phyloP scores from a whole-genome alignment of 225 moss, liverwort and hornwort species.

The Thuidium tamariscinum region DNA sequence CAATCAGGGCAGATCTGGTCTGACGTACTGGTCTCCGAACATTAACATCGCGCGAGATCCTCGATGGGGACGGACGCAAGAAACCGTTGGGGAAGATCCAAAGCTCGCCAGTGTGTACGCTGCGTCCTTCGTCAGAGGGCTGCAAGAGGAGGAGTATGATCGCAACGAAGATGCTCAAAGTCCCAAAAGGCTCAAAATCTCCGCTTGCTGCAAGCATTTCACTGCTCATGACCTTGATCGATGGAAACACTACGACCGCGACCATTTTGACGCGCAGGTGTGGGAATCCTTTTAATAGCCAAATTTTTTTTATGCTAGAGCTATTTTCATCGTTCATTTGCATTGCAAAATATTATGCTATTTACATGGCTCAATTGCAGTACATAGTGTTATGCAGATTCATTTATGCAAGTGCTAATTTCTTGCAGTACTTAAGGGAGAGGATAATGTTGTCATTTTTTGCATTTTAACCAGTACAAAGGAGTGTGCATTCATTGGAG shows the following conservation, averaged over 20 bases:
- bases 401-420: background rate
- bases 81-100: slow-evolving; percentile 36
- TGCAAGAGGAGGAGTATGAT: slow-evolving; percentile 23
- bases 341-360: background rate
- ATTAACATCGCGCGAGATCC: slow-evolving; percentile 41
- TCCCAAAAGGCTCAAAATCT: slow-evolving; percentile 37
- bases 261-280: slow-evolving; percentile 64
- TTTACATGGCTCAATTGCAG: background rate
- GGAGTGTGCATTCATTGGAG: background rate
- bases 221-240: slow-evolving; percentile 68
- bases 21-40: slow-evolving; percentile 43
- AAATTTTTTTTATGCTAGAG: background rate
- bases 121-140: slow-evolving; percentile 18
- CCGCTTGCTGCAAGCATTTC: slow-evolving; percentile 86
- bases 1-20: slow-evolving; percentile 36
- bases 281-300: background rate
- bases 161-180: background rate
- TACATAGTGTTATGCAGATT: background rate
- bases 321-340: background rate
- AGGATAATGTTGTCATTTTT: background rate
- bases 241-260: slow-evolving; percentile 52
- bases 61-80: slow-evolving; percentile 41
- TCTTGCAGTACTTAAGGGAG: background rate
- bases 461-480: background rate
- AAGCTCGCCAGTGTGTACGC: slow-evolving; percentile 21